These are phyloP conservation scores for Raffaelea albimanens DNA, from an alignment of 2,329 filamentous ascomycete genomes.

Conservation along the genomic window DNA sequence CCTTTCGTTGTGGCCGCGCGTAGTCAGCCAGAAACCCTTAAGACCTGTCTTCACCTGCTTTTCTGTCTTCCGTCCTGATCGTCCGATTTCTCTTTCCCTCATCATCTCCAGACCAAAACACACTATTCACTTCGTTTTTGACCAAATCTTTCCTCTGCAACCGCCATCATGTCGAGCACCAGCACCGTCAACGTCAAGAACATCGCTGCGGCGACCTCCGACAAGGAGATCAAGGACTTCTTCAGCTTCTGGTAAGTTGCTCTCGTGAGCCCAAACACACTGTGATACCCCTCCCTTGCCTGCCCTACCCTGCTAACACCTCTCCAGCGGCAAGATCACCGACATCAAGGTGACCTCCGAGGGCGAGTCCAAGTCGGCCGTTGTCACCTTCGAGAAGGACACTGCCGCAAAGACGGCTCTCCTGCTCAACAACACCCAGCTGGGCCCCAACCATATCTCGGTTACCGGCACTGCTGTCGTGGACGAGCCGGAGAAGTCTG, in stretches of 20 bases:
- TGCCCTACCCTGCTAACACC: background rate
- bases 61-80: no score
- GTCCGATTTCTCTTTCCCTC: no score
- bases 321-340: constrained; percentile 75
- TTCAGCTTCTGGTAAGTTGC: constrained; percentile 87
- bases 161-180: constrained; percentile 11
- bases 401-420: constrained; percentile 95
- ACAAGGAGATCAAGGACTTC: constrained; percentile 91
- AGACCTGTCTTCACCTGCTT: no score
- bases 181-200: constrained; percentile 61
- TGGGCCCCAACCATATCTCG: constrained; percentile 76
- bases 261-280: background rate
- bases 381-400: constrained; percentile 94
- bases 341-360: constrained; percentile 64
- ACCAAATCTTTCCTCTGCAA: background rate
- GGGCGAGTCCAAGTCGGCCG: constrained; percentile 68
- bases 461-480: constrained; percentile 58
- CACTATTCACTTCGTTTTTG: background rate
- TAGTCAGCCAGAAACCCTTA: no score
- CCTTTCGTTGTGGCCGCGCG: no score
- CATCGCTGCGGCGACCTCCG: constrained; percentile 71
- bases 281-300: background rate
- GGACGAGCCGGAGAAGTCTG: constrained; percentile 47
- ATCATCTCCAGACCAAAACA: background rate
- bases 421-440: constrained; percentile 92